A percentile compares a stretch with the other conserved stretches of the same genome.
These are phyloP conservation scores for Blastomyces emzantsi DNA, from an alignment of 2,329 filamentous ascomycete genomes.

Conservation along the genomic window DNA sequence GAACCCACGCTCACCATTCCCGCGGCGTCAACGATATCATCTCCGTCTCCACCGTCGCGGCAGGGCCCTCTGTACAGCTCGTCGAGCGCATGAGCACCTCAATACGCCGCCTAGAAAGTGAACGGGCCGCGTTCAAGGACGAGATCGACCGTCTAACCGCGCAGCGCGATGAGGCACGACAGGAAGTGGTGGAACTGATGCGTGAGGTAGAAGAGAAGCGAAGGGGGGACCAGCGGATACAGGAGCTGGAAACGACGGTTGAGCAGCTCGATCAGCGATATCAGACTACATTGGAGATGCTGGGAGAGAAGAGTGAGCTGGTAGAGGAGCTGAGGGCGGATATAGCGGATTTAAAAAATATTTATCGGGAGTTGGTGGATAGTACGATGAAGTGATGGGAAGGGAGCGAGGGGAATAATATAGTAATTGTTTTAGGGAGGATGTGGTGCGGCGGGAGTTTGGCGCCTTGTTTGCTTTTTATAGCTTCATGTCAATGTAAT, in stretches of 20 bases:
- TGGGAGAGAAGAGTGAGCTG: constrained; percentile 93
- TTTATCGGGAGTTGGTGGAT: constrained; percentile 89
- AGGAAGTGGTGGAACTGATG: constrained; percentile 86
- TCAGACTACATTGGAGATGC: constrained; percentile 82
- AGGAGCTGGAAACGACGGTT: constrained; percentile 59
- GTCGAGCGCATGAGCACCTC: constrained; percentile 94
- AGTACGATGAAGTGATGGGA: constrained; percentile 58
- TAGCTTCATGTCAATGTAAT: constrained; percentile 6
- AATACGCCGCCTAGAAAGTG: constrained; percentile 80
- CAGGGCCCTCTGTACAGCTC: constrained; percentile 86
- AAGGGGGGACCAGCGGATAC: constrained; percentile 50
- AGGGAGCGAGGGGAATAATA: background rate
- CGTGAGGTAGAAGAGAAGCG: constrained; percentile 68
- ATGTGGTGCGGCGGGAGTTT: no score
- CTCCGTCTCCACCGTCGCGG: constrained; percentile 79
- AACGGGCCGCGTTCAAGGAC: constrained; percentile 81
- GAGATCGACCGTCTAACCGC: constrained; percentile 68
- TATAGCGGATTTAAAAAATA: constrained; percentile 86
- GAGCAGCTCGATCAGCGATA: constrained; percentile 65
- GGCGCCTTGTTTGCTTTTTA: background rate
- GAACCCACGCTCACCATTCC: constrained; percentile 28
- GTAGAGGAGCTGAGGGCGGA: constrained; percentile 86
- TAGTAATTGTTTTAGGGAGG: background rate
- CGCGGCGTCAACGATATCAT: constrained; percentile 74
- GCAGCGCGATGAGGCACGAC: constrained; percentile 88